Evolutionary conservation across 805 yeast genomes (phyloP).

Genomic region (Zygoascus ofunaensis): DNA sequence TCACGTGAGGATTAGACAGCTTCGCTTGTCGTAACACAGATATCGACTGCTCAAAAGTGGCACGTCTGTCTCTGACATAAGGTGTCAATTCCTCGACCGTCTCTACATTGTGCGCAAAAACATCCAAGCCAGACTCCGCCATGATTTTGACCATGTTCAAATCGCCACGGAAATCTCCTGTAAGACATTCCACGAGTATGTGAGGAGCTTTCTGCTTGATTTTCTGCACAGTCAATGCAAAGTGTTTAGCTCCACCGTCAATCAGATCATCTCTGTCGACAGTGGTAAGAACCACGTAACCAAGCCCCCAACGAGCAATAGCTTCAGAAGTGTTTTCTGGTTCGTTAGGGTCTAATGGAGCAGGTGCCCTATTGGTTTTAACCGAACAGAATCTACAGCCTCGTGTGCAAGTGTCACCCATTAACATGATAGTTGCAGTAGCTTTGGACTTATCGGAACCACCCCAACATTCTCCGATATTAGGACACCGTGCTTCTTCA

Average conservation of each 20-base stretch:
- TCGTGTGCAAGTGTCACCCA: constrained; percentile 98
- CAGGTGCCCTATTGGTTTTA: constrained; percentile 81
- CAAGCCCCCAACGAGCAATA: constrained; percentile 94
- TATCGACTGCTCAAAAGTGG: constrained; percentile 84
- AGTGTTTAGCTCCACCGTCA: constrained; percentile 91
- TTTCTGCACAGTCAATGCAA: constrained; percentile 74
- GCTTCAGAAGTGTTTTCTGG: constrained; percentile 98
- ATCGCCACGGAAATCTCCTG: constrained; percentile 95
- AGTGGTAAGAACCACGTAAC: constrained; percentile 93
- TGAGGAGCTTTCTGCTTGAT: constrained; percentile 87
- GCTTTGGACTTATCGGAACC: constrained; percentile 85
- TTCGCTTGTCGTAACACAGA: constrained; percentile 76
- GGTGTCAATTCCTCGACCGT: constrained; percentile 95
- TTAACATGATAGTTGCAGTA: constrained; percentile 92
- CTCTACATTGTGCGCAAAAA: constrained; percentile 93
- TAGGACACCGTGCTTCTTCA: constrained; percentile 99
- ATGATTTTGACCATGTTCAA: constrained; percentile 66
- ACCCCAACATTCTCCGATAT: constrained; percentile 99
- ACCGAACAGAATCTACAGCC: constrained; percentile 99
- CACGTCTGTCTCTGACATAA: constrained; percentile 90
- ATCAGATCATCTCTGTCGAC: constrained; percentile 92
- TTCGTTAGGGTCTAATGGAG: constrained; percentile 86
- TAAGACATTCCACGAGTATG: constrained; percentile 81
- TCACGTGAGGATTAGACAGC: constrained; percentile 56
- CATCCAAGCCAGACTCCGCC: constrained; percentile 85